These are phyloP conservation scores for Vittaforma corneae DNA, from an alignment of 371 early-diverging fungal genomes.

Conservation along the genomic window DNA sequence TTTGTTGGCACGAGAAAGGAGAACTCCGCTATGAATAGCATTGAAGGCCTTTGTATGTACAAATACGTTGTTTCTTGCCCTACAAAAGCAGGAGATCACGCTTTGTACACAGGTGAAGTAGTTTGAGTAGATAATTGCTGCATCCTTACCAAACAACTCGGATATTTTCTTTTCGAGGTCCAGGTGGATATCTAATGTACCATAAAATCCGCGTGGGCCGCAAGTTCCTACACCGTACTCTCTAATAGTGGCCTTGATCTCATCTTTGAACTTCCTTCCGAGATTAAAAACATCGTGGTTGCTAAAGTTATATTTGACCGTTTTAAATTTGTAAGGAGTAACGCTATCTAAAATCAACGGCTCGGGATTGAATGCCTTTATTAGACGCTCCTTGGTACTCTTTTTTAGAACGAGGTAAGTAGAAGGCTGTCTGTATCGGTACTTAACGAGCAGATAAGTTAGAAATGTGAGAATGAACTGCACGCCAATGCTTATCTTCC, in stretches of 20 bases:
- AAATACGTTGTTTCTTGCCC: constrained; percentile 84
- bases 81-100: constrained; percentile 90
- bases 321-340: background rate
- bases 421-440: background rate
- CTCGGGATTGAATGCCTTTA: constrained; percentile 12
- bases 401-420: background rate
- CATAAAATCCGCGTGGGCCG: constrained; percentile 94
- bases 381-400: background rate
- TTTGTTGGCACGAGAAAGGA: constrained; percentile 40
- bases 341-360: constrained; percentile 8
- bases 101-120: constrained; percentile 79
- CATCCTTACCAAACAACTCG: constrained; percentile 71
- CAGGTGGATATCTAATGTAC: constrained; percentile 91
- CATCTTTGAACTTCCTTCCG: constrained; percentile 60
- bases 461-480: background rate
- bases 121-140: constrained; percentile 91
- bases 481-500: background rate
- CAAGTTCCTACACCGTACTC: constrained; percentile 97
- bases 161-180: constrained; percentile 80
- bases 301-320: constrained; percentile 1
- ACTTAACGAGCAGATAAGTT: constrained; percentile 19
- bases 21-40: constrained; percentile 54
- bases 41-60: constrained; percentile 58
- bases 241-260: constrained; percentile 71
- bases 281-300: constrained; percentile 42